Evolutionary conservation across 345 rosid species (phyloP), one percentile per base, ranked within the genome.

Genomic region (Populus davidiana): DNA sequence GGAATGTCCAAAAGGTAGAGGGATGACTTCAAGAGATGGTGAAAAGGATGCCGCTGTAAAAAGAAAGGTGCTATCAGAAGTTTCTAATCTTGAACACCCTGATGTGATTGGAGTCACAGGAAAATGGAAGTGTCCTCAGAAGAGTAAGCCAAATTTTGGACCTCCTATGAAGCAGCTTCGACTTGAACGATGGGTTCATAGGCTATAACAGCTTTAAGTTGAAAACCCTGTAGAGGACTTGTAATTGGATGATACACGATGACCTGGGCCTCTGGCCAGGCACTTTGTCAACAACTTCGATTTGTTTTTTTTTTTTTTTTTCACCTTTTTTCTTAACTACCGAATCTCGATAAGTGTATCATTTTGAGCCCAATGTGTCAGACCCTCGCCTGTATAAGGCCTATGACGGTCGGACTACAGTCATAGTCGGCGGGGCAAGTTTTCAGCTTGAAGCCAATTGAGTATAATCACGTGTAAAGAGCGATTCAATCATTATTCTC

Each of bases 151-250:
- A 47, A 80, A 76, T 27, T 72, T 74, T n/a, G 91, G 86, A 62
- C 99, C 98, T 54, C 93, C 94, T 31, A 5, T 87, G 89, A 95
- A 91, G 85, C 97, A 93, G 88, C 98, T 92, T 67, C 85, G 97
- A 71, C 93, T 93, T 27, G 94, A 92, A 74, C 76, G 78, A 77
- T 93, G 97, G 99, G 31, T 93, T 70, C 84, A 82, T 82, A 86
- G 84, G 81, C 74, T 79, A 65, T 87, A 81, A 73, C 56, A 29
- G 62, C 25, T 54, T 75, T 41, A 21, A 39, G 18, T 17, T 27
- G 31, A 8, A 73, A 67, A 52, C 33, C 8, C 56, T 5, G 18
- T 4, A 39, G 38, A 41, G 16, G 17, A 21, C 39, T 8, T 50
- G 39, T 39, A 39, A 59, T 5, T 72, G 49, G 12, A 43, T 43